These are phyloP conservation scores for Fusarium sp. DNA, from an alignment of 2,329 filamentous ascomycete species.

Conservation along the genomic window DNA sequence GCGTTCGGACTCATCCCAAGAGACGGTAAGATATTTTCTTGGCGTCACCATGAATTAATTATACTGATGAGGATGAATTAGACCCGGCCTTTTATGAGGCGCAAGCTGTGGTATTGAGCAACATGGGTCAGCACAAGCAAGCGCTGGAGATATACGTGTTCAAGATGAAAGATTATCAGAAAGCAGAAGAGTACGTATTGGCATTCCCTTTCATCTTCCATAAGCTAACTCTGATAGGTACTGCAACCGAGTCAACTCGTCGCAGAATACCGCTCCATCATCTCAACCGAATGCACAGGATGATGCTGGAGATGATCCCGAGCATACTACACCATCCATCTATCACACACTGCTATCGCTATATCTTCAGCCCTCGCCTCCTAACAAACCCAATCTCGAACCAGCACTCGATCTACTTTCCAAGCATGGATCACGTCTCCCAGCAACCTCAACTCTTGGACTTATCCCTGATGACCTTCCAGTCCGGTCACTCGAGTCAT, in stretches of 20 bases:
- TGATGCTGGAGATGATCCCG: conserved; percentile 49
- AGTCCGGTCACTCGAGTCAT: conserved; percentile 81
- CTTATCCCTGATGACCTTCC: conserved; percentile 85
- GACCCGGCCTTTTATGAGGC: conserved; percentile 89
- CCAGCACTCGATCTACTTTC: conserved; percentile 89
- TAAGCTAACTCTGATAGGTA: conserved; percentile 64
- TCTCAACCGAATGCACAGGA: conserved; percentile 48
- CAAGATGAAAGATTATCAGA: conserved; percentile 84
- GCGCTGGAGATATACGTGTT: conserved; percentile 98
- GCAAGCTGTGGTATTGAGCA: conserved; percentile 88
- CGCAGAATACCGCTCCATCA: conserved; percentile 57
- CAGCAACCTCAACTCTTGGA: conserved; percentile 83
- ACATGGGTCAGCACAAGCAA: conserved; percentile 95
- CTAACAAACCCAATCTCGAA: conserved; percentile 74
- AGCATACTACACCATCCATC: conserved; percentile 75
- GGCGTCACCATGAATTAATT: background rate
- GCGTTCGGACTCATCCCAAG: conserved; percentile 81
- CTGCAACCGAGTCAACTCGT: conserved; percentile 84
- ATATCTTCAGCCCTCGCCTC: conserved; percentile 82
- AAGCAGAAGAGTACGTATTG: conserved; percentile 84
- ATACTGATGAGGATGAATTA: conserved; percentile 48
- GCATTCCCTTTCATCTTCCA: background rate
- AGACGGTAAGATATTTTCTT: conserved; percentile 67
- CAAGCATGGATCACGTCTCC: conserved; percentile 89
- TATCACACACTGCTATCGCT: conserved; percentile 91